Evolutionary conservation across 805 yeast species (phyloP).

Genomic region (Saturnispora silvae): DNA sequence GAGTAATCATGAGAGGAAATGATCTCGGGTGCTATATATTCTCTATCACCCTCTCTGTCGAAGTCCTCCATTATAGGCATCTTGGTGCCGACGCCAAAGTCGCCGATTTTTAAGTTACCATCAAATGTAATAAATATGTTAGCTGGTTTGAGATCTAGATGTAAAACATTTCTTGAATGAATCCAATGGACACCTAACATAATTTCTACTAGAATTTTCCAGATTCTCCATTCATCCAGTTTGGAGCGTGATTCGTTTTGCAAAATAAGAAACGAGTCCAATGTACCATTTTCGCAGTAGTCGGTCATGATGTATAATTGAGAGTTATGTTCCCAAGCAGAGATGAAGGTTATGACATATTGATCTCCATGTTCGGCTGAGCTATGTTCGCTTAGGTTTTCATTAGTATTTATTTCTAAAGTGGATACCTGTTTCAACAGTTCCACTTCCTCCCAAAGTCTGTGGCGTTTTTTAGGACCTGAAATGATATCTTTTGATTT

Average conservation of each 20-base stretch:
- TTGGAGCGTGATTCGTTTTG: slow-evolving; percentile 64
- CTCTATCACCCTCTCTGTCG: slow-evolving; percentile 95
- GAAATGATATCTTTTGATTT: slow-evolving; percentile 59
- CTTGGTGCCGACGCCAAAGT: slow-evolving; percentile 87
- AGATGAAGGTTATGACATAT: slow-evolving; percentile 68
- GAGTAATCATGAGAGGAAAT: slow-evolving; percentile 74
- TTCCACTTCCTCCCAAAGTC: slow-evolving; percentile 68
- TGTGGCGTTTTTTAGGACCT: slow-evolving; percentile 47
- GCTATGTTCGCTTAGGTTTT: not conserved
- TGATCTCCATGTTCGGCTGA: slow-evolving; percentile 29
- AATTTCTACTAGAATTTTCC: slow-evolving; percentile 89
- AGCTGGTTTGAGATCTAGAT: slow-evolving; percentile 91
- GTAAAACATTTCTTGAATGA: slow-evolving; percentile 68
- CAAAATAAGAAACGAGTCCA: slow-evolving; percentile 70
- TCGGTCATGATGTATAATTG: slow-evolving; percentile 88
- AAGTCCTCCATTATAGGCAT: slow-evolving; percentile 46
- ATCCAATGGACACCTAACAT: slow-evolving; percentile 70
- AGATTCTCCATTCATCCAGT: slow-evolving; percentile 92
- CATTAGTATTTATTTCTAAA: slow-evolving; percentile 10
- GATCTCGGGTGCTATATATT: slow-evolving; percentile 95
- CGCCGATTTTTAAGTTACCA: slow-evolving; percentile 89
- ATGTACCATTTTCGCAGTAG: slow-evolving; percentile 83
- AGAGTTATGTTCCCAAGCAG: slow-evolving; percentile 74
- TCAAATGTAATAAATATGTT: slow-evolving; percentile 91
- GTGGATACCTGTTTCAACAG: slow-evolving; percentile 35